Percentiles rank a stretch among this genome's conserved stretches.
phyloP scores from a whole-genome alignment of 2,329 filamentous ascomycete species.

The Hymenoscyphus occultus region DNA sequence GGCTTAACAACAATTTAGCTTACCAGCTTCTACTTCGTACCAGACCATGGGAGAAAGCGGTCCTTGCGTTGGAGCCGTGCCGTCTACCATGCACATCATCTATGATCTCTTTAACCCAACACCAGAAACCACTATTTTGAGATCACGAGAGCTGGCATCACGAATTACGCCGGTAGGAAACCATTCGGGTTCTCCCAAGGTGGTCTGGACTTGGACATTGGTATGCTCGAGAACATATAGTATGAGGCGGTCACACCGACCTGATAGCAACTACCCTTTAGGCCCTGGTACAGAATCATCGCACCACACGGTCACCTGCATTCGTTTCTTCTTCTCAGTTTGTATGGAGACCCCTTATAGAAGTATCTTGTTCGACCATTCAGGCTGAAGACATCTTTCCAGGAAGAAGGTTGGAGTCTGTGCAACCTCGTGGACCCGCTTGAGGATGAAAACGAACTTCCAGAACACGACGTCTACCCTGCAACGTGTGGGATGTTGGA shows the following conservation, averaged over 20 bases:
- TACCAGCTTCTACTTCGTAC: constrained; percentile 6
- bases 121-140: not conserved
- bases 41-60: constrained; percentile 14
- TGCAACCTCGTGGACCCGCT: constrained; percentile 15
- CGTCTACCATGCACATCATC: constrained; percentile 28
- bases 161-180: not conserved
- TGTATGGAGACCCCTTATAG: not conserved
- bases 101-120: constrained; percentile 4
- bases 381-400: constrained; percentile 22
- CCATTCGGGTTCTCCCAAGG: not conserved
- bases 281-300: constrained; percentile 6
- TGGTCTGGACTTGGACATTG: not conserved
- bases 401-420: constrained; percentile 23
- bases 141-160: not conserved
- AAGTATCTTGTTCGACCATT: constrained; percentile 12
- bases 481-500: constrained; percentile 10
- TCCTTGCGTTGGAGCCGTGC: constrained; percentile 16
- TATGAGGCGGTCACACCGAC: not conserved
- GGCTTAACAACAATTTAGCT: constrained; percentile 6
- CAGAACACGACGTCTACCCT: constrained; percentile 10
- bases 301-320: constrained; percentile 20
- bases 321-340: not conserved
- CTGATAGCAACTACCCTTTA: not conserved
- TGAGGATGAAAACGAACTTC: constrained; percentile 9
- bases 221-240: not conserved